Percentiles rank a stretch among this genome's conserved stretches.
phyloP scores from a whole-genome alignment of 176 grass and related monocot genomes.

The Avena eriantha region DNA sequence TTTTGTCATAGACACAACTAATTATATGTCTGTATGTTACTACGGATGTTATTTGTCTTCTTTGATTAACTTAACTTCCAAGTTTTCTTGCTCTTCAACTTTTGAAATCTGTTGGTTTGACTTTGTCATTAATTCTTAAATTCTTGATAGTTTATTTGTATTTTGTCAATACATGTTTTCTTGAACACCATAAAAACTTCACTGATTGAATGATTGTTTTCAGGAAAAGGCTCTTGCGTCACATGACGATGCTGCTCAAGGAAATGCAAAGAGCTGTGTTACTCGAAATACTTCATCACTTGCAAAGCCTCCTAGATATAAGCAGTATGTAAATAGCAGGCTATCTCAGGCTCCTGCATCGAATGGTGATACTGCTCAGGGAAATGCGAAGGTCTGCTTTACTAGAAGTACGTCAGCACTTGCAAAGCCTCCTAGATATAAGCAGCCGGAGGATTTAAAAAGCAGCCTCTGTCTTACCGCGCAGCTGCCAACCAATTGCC shows the following conservation, averaged over 20 bases:
- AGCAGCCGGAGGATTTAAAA: constrained; percentile 38
- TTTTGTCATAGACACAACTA: not conserved
- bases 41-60: not conserved
- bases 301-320: constrained; percentile 47
- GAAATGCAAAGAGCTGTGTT: constrained; percentile 39
- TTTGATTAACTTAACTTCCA: constrained; percentile 22
- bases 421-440: constrained; percentile 50
- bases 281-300: constrained; percentile 38
- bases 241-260: constrained; percentile 46
- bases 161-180: not conserved
- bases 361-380: constrained; percentile 43
- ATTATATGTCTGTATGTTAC: not conserved
- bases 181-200: not conserved
- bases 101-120: constrained; percentile 24
- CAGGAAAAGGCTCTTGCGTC: constrained; percentile 63
- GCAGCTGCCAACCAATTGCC: constrained; percentile 37
- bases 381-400: constrained; percentile 37
- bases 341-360: constrained; percentile 49
- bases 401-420: constrained; percentile 34
- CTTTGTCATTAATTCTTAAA: constrained; percentile 9
- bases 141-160: constrained; percentile 22
- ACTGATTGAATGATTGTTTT: constrained; percentile 37
- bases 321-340: constrained; percentile 29
- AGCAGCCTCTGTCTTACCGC: constrained; percentile 38
- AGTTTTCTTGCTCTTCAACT: constrained; percentile 19